Evolutionary conservation across 768 basidiomycete genomes (phyloP).

Genomic region (Trametes cinnabarina): DNA sequence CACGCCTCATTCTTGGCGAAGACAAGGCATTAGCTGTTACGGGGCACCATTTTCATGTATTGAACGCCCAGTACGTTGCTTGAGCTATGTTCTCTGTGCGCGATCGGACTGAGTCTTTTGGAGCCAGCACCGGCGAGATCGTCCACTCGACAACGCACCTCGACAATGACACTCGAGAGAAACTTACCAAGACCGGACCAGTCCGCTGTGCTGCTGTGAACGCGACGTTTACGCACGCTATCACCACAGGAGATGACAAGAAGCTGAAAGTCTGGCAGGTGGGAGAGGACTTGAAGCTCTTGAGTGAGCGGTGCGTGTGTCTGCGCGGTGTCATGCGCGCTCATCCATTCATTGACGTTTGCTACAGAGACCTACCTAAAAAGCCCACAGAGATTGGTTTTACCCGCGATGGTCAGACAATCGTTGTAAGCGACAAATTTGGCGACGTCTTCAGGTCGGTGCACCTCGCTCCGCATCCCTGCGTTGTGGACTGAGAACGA

Average conservation of each 20-base stretch:
- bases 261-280: slow-evolving; percentile 71
- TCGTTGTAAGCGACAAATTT: slow-evolving; percentile 91
- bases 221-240: slow-evolving; percentile 43
- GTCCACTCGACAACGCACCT: slow-evolving; percentile 43
- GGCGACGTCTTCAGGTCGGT: slow-evolving; percentile 84
- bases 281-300: slow-evolving; percentile 44
- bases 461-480: neutral
- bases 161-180: slow-evolving; percentile 31
- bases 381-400: slow-evolving; percentile 71
- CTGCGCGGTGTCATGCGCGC: neutral
- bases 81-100: neutral
- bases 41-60: slow-evolving; percentile 62
- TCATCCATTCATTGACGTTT: neutral
- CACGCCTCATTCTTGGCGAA: slow-evolving; percentile 7
- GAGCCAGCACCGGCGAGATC: slow-evolving; percentile 51
- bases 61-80: slow-evolving; percentile 50
- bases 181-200: slow-evolving; percentile 48
- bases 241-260: slow-evolving; percentile 80
- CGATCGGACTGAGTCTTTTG: slow-evolving; percentile 16
- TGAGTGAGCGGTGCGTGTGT: slow-evolving; percentile 58
- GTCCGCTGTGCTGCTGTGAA: slow-evolving; percentile 60
- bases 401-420: slow-evolving; percentile 55
- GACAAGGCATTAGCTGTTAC: slow-evolving; percentile 25
- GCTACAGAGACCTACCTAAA: slow-evolving; percentile 74
- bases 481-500: neutral